Base-by-base conservation (phyloP, 2,329 filamentous ascomycete genomes). In the Colletotrichum higginsianum region DNA sequence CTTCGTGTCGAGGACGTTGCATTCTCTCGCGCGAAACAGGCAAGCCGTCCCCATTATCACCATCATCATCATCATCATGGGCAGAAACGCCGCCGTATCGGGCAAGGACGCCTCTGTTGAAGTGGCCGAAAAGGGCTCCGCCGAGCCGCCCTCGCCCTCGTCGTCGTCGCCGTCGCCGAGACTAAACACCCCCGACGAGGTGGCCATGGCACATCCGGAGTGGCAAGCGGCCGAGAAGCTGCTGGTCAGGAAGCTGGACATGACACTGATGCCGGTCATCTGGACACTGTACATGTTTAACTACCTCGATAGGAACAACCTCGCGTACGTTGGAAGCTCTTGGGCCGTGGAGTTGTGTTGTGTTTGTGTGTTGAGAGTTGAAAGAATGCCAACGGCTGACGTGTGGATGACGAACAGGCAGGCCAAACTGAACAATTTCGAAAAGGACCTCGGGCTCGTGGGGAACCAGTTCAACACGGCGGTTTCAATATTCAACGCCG, bases 241-340 rank as follows among this genome's bases (percentile, higher is more conserved):
- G 4, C 46, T 78, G 6, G 77, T 78, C 6, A 66, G 70, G 40
- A 76, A 76, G 46, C 74, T 78, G 9, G 76, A 78, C 50, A 63
- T 75, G 66, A 78, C 76, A 2, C 61, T 78, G 11, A 61, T 78
- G 53, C 69, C 69, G 1, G 73, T 75, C 21, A 66, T 72, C 30
- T 72, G 69, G 69, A 69, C 52, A 7, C 55, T 71, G 38, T 73
- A 73, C 63, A 66, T 73, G 67, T 73, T 73, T 67, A 73, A 73
- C 67, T 71, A 71, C 30, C 67, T 73, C 42, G 71, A 73, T 44
- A 63, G 71, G 44, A 71, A 71, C 26, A 73, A 67, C 42, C 55
- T 71, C 16, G 67, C 71, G 75, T 78, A 60, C 4, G 74, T 72
- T 3, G 30, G 21, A 23, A 2, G 1, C 38, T 23, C 9, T 9